Conservation (phyloP, 345 rosid species). For the Hypericum perforatum region DNA sequence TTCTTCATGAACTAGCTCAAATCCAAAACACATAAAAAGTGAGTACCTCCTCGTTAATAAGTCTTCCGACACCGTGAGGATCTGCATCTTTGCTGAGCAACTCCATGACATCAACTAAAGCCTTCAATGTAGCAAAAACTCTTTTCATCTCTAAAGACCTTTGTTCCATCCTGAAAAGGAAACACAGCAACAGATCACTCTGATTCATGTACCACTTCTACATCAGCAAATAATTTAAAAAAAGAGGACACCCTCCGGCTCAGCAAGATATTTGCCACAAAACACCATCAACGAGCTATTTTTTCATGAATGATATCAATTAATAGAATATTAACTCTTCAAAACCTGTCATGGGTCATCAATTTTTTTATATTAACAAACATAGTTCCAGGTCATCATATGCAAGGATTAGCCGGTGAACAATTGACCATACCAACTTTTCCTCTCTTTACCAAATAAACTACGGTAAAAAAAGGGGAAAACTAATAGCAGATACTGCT, state of each 20-base stretch:
- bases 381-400: too few species aligned
- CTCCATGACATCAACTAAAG: conserved; percentile 84
- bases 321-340: too few species aligned
- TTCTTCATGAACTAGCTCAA: not conserved
- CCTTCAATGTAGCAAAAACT: conserved; percentile 76
- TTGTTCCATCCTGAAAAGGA: conserved; percentile 26
- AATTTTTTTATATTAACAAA: too few species aligned
- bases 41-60: conserved; percentile 74
- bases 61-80: conserved; percentile 79
- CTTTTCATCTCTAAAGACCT: conserved; percentile 58
- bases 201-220: not conserved
- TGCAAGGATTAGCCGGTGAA: too few species aligned
- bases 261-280: too few species aligned
- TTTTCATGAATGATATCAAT: too few species aligned
- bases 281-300: too few species aligned
- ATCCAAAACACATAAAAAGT: conserved; percentile 4
- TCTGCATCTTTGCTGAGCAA: conserved; percentile 80
- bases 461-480: not conserved
- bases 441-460: not conserved
- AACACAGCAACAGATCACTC: conserved; percentile 2
- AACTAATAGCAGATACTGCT: not conserved
- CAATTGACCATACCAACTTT: too few species aligned
- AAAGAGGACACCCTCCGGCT: not conserved
- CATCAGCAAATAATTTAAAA: not conserved
- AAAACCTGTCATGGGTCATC: too few species aligned